Percentiles rank a stretch among this genome's conserved stretches.
Evolutionary conservation across 331 rosid genomes (phyloP).

Genomic region (Acacia concinna): DNA sequence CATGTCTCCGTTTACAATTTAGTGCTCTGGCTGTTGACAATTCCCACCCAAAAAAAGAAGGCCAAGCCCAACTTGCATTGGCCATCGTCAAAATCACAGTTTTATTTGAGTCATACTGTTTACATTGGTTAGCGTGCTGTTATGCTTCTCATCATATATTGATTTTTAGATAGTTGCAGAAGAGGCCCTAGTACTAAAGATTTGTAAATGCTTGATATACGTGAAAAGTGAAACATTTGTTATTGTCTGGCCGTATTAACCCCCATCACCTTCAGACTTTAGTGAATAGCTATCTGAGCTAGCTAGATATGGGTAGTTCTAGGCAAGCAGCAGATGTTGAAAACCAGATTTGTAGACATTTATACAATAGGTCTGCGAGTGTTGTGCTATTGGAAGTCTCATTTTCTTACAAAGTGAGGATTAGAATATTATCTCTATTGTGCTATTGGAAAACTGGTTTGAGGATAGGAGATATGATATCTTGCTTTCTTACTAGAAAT

Average conservation of each 20-base stretch:
- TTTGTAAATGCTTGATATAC: neutral
- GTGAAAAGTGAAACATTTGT: neutral
- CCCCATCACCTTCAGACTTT: neutral
- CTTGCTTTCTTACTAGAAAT: slow-evolving; percentile 4
- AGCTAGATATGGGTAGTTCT: neutral
- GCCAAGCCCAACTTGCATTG: neutral
- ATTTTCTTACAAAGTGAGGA: neutral
- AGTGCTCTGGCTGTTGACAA: neutral
- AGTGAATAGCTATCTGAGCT: neutral
- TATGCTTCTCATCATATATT: slow-evolving; percentile 10
- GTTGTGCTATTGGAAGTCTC: neutral
- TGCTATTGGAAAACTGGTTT: neutral
- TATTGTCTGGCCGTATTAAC: neutral
- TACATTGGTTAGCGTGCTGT: neutral
- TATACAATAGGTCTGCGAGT: neutral
- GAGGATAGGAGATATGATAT: neutral
- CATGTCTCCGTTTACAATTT: neutral
- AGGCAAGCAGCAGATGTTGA: neutral
- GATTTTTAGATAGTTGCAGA: neutral
- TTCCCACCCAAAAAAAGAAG: neutral
- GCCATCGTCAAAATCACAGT: neutral
- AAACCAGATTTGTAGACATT: neutral
- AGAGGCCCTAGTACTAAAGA: neutral
- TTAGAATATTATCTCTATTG: neutral
- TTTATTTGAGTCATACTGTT: neutral